phyloP scores from a whole-genome alignment of 1,284 basidiomycete genomes.

The Ganoderma sp. region DNA sequence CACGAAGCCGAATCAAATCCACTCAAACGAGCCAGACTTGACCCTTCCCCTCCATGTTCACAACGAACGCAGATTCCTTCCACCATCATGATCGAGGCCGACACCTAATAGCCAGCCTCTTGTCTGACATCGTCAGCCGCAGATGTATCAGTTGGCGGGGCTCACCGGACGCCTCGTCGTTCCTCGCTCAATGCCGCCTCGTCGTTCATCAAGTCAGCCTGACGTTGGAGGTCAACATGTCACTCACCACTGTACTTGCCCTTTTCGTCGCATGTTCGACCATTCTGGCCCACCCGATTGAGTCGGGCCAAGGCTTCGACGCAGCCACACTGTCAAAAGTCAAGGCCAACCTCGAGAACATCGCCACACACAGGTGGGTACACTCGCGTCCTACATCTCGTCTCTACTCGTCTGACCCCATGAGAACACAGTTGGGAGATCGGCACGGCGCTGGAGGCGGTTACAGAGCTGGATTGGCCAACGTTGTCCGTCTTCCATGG shows the following conservation, averaged over 20 bases:
- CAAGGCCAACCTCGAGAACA: slow-evolving; percentile 35
- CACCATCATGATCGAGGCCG: neutral
- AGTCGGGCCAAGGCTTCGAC: slow-evolving; percentile 25
- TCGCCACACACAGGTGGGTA: slow-evolving; percentile 41
- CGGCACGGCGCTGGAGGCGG: slow-evolving; percentile 67
- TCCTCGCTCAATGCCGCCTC: neutral
- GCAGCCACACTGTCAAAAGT: slow-evolving; percentile 31
- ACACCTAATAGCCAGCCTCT: neutral
- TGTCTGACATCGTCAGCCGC: too few species aligned
- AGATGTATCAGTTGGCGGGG: too few species aligned
- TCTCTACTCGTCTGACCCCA: too few species aligned
- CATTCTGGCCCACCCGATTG: slow-evolving; percentile 14
- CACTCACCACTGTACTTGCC: slow-evolving; percentile 10
- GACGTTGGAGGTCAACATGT: slow-evolving; percentile 20
- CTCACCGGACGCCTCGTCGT: neutral
- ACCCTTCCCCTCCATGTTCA: neutral
- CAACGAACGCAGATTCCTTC: neutral
- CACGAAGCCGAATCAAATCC: too few species aligned
- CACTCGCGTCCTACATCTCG: too few species aligned
- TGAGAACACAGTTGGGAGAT: slow-evolving; percentile 84
- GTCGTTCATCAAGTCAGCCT: neutral
- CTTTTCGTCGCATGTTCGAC: slow-evolving; percentile 13
- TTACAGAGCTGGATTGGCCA: slow-evolving; percentile 65
- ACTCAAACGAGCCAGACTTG: too few species aligned
- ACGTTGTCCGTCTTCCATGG: slow-evolving; percentile 60